A percentile compares a stretch with the other conserved stretches of the same genome.
Conservation (phyloP, 257 asterid species). For the Solanum sparsipilum region DNA sequence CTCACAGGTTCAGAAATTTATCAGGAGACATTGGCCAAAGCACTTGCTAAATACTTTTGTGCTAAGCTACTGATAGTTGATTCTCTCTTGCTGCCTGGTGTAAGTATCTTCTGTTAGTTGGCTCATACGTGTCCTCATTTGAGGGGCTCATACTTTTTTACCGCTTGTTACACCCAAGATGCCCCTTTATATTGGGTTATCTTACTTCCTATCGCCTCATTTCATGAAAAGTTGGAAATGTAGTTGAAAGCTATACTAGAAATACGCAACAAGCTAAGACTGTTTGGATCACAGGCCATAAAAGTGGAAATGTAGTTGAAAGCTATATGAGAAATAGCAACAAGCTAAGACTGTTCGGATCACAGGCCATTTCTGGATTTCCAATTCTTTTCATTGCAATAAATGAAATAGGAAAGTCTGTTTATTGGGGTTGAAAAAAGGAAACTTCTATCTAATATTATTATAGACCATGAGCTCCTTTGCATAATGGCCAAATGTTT, state of each 20-base stretch:
- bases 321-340: background rate
- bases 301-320: background rate
- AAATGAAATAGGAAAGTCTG: background rate
- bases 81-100: conserved; percentile 57
- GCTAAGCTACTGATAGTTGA: conserved; percentile 67
- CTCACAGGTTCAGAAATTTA: conserved; percentile 79
- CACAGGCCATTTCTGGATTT: background rate
- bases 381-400: background rate
- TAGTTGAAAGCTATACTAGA: background rate
- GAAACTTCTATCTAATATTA: background rate
- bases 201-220: background rate
- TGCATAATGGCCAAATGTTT: background rate
- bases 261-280: background rate
- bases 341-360: background rate
- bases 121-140: background rate
- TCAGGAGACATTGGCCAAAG: conserved; percentile 72
- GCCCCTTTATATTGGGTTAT: background rate
- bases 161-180: background rate
- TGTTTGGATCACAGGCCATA: background rate
- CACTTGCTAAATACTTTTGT: conserved; percentile 54
- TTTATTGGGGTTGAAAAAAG: background rate
- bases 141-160: background rate
- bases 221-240: background rate
- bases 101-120: conserved; percentile 22
- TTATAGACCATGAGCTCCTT: background rate